These are phyloP conservation scores for Aphanomyces invadans DNA, from an alignment of 352 stramenopile species.

Conservation along the genomic window DNA sequence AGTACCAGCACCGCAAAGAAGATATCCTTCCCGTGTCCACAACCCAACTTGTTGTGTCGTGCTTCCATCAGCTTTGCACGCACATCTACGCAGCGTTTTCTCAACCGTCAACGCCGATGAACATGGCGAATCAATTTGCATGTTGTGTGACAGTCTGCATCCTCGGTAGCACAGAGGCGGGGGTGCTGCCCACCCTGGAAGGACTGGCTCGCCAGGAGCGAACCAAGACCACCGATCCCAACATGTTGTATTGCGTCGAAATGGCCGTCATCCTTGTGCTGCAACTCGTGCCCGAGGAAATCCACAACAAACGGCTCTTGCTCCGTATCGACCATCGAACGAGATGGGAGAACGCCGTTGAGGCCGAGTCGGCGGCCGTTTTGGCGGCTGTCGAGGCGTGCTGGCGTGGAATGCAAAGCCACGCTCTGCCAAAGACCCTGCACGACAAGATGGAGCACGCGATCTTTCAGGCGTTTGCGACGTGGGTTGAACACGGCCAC, in stretches of 20 bases:
- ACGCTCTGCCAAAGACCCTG: not conserved
- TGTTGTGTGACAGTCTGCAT: conserved; percentile 15
- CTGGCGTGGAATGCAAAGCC: not conserved
- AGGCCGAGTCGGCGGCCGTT: not conserved
- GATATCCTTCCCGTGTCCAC: not conserved
- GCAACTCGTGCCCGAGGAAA: conserved; percentile 17
- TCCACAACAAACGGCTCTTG: conserved; percentile 19
- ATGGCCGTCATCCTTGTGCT: conserved; percentile 15
- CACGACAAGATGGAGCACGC: not conserved
- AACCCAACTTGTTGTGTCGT: not conserved
- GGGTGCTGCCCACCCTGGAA: not conserved
- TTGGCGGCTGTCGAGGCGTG: not conserved
- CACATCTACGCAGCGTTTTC: conserved; percentile 4
- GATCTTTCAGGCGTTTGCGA: conserved; percentile 5
- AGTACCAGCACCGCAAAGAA: conserved; percentile 4
- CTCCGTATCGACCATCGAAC: conserved; percentile 4
- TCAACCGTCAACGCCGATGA: not conserved
- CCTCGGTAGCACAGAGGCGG: conserved; percentile 1
- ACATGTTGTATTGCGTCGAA: conserved; percentile 10
- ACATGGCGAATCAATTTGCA: conserved; percentile 16
- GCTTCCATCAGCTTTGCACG: conserved; percentile 5
- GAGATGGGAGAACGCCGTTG: not conserved
- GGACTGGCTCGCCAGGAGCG: not conserved
- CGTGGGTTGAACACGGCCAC: conserved; percentile 3
- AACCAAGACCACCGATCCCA: not conserved